Evolutionary conservation across 2,329 filamentous ascomycete genomes (phyloP), one percentile per base, ranked within the genome.

Genomic region (Claviceps citrina): DNA sequence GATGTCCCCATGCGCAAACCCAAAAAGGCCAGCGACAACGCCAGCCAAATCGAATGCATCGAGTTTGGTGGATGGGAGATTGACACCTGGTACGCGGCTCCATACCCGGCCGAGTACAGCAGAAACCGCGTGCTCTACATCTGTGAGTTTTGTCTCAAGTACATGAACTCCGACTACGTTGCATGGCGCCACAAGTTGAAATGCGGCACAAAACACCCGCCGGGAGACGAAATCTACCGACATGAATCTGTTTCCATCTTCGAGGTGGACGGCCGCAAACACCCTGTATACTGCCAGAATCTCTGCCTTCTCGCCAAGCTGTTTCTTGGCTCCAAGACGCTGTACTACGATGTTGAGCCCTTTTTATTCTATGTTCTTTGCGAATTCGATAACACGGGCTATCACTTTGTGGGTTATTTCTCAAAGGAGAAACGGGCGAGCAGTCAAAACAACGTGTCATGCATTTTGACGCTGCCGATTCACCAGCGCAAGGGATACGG

Each of bases 121-220:
- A 78, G 89, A 47, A 96, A 98, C 56, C 80, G 84, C 24, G 83
- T 94, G 28, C 72, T 98, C n/a, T 96, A 94, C 61, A 96, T 98
- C 47, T 98, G 91, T 68, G 93, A 98, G 59, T 98, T 96, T 60
- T 98, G 91, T 57, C 69, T 98, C 44, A 98, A 96, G 62, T 98
- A 98, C 64, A 95, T 98, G 86, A 94, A 93, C 60, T 96, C 91
- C 15, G 89, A 95, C 57, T 96, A 93, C 53, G 91, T 98, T 22
- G 89, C 91, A 12, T 96, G 89, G 85, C 76, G 91, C 39, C 91
- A 98, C 62, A 96, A 96, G 64, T 73, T 86, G 51, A 98, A 98
- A 65, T 98, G 91, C 51, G 83, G 85, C 5, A 86, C 86, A 27
- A 96, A 96, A 58, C 87, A 96, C 54, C 93, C 91, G 3, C 93